Evolutionary conservation across 805 yeast genomes (phyloP).

Genomic region (Metschnikowia noctiluminum): DNA sequence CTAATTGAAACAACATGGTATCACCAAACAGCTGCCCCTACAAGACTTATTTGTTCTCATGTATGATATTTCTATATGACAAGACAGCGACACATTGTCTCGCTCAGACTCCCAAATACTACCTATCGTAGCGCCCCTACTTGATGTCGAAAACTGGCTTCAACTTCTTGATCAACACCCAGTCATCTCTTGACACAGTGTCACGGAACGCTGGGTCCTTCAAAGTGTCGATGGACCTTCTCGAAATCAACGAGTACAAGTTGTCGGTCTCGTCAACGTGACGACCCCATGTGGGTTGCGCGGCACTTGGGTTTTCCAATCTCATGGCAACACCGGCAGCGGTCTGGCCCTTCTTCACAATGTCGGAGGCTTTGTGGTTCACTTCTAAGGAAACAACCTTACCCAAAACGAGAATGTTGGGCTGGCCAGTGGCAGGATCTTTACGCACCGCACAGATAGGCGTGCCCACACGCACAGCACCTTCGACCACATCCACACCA

Average conservation of each 20-base stretch:
- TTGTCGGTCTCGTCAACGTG: constrained; percentile 93
- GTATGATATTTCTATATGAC: constrained; percentile 1
- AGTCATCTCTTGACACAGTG: constrained; percentile 89
- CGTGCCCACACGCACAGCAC: constrained; percentile 84
- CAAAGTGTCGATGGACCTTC: constrained; percentile 93
- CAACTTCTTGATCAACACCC: constrained; percentile 86
- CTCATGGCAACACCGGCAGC: constrained; percentile 99
- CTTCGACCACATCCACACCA: constrained; percentile 96
- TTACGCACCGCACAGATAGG: constrained; percentile 92
- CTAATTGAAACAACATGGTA: too few relatives aligned
- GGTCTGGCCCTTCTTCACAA: constrained; percentile 91
- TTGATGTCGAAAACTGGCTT: constrained; percentile 86
- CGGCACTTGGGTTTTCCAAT: constrained; percentile 86
- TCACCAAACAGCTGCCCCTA: too few relatives aligned
- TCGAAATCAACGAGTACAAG: constrained; percentile 82
- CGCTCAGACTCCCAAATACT: background rate
- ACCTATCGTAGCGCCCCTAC: constrained; percentile 22
- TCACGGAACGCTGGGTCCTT: constrained; percentile 98
- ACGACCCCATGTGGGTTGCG: constrained; percentile 98
- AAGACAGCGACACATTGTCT: background rate
- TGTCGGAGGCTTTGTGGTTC: constrained; percentile 78
- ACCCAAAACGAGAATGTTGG: constrained; percentile 72
- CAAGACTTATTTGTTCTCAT: background rate
- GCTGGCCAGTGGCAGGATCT: constrained; percentile 81
- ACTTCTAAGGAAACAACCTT: constrained; percentile 91